Conservation (phyloP, 108 stramenopile genomes). For the Discostella pseudostelligera region DNA sequence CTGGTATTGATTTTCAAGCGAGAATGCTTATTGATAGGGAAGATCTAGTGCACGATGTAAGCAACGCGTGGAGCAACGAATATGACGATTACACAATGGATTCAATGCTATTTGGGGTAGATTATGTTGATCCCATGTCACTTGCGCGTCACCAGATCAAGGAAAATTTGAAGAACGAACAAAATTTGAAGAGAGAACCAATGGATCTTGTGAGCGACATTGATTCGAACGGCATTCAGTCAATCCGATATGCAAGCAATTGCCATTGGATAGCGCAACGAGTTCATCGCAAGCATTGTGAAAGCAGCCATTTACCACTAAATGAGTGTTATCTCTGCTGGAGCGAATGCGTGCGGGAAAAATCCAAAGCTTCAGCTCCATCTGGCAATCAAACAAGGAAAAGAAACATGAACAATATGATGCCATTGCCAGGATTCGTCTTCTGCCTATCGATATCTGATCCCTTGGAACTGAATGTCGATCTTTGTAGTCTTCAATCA, state of each 20-base stretch:
- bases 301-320: conserved; percentile 51
- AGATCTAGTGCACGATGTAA: conserved; percentile 8
- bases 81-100: conserved; percentile 66
- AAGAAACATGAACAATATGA: conserved; percentile 50
- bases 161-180: conserved; percentile 21
- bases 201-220: conserved; percentile 26
- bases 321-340: conserved; percentile 60
- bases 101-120: conserved; percentile 70
- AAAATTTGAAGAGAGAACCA: conserved; percentile 7
- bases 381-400: too few species aligned
- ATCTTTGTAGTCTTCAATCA: conserved; percentile 55
- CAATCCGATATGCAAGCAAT: conserved; percentile 53
- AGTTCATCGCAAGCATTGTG: conserved; percentile 43
- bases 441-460: conserved; percentile 59
- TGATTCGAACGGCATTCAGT: conserved; percentile 64
- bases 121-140: conserved; percentile 64
- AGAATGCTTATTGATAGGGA: conserved; percentile 55
- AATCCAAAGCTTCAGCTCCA: background rate
- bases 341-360: conserved; percentile 29
- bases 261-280: conserved; percentile 67
- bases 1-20: conserved; percentile 72
- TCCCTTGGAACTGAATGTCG: conserved; percentile 73
- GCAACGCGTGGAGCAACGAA: conserved; percentile 35
- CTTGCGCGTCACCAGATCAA: conserved; percentile 34
- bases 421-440: conserved; percentile 73